Conservation (phyloP, 1,284 basidiomycete genomes). For the Cryptococcus depauperatus region DNA sequence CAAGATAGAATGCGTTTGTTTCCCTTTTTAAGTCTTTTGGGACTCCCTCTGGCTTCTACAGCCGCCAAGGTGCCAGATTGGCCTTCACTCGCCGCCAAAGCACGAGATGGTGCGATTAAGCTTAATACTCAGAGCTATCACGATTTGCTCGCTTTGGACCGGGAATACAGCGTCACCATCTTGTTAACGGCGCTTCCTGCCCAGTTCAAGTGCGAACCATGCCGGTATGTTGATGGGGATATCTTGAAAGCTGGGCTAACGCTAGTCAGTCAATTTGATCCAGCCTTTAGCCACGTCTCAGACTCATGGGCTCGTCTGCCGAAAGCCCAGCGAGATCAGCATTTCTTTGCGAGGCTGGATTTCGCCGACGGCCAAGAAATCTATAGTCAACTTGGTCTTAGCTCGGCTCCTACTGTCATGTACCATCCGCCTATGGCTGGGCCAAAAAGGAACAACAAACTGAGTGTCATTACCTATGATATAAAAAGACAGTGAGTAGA, state of each 20-base stretch:
- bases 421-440: constrained; percentile 68
- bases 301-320: constrained; percentile 65
- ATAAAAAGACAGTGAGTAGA: constrained; percentile 55
- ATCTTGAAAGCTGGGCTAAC: not conserved
- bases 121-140: constrained; percentile 69
- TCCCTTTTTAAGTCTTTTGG: not conserved
- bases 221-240: constrained; percentile 37
- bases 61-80: constrained; percentile 12
- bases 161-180: constrained; percentile 74
- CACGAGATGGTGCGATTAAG: constrained; percentile 66
- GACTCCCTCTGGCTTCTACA: no score
- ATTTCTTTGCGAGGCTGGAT: constrained; percentile 88
- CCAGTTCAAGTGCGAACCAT: constrained; percentile 56
- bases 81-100: constrained; percentile 54
- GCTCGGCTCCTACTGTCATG: constrained; percentile 70
- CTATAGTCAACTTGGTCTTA: constrained; percentile 67
- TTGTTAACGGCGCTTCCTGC: constrained; percentile 76
- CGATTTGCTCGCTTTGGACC: constrained; percentile 54
- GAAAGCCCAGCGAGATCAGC: constrained; percentile 57
- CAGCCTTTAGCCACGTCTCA: constrained; percentile 67
- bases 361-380: constrained; percentile 65
- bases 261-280: constrained; percentile 66
- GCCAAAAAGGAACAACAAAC: constrained; percentile 52
- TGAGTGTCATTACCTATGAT: constrained; percentile 62
- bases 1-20: no score